A percentile compares a stretch with the other conserved stretches of the same genome.
phyloP scores from a whole-genome alignment of 176 grass and related monocot genomes.

The Lolium perenne region DNA sequence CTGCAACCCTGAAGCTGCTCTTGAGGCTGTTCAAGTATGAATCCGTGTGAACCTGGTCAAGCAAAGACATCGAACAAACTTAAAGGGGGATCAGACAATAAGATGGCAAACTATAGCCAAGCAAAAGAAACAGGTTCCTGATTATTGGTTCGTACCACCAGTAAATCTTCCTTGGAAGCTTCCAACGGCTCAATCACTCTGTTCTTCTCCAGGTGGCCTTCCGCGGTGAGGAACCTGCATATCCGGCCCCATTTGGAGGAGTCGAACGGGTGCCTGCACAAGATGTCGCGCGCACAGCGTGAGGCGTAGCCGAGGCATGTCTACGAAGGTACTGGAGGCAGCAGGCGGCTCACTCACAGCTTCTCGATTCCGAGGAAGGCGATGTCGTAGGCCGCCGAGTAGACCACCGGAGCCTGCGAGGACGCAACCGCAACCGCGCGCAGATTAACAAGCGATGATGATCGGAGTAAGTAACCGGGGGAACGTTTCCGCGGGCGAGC shows the following conservation, averaged over 20 bases:
- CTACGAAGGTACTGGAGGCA: too few relatives aligned
- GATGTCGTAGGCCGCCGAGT: constrained; percentile 84
- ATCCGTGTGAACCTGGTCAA: constrained; percentile 76
- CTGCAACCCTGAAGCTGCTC: constrained; percentile 76
- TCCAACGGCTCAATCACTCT: constrained; percentile 76
- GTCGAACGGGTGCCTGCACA: constrained; percentile 92
- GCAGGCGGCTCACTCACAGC: constrained; percentile 53
- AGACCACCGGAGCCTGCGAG: constrained; percentile 71
- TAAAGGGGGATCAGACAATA: not conserved
- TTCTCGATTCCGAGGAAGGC: constrained; percentile 90
- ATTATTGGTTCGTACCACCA: constrained; percentile 59
- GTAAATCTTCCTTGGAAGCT: constrained; percentile 83
- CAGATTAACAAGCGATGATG: not conserved
- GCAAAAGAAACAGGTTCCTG: not conserved
- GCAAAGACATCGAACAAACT: constrained; percentile 1
- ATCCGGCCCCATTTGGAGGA: constrained; percentile 93
- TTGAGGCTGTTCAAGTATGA: constrained; percentile 71
- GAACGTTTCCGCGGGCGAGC: not conserved
- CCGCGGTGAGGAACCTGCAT: constrained; percentile 68
- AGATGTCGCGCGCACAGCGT: not conserved
- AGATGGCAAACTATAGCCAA: not conserved
- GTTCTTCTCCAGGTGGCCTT: constrained; percentile 70
- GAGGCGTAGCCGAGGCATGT: not conserved
- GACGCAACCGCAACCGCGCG: not conserved
- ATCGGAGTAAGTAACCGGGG: not conserved